Evolutionary conservation across 768 basidiomycete species (phyloP), one percentile per base, ranked within the genome.

Genomic region (Mycena sanguinolenta): DNA sequence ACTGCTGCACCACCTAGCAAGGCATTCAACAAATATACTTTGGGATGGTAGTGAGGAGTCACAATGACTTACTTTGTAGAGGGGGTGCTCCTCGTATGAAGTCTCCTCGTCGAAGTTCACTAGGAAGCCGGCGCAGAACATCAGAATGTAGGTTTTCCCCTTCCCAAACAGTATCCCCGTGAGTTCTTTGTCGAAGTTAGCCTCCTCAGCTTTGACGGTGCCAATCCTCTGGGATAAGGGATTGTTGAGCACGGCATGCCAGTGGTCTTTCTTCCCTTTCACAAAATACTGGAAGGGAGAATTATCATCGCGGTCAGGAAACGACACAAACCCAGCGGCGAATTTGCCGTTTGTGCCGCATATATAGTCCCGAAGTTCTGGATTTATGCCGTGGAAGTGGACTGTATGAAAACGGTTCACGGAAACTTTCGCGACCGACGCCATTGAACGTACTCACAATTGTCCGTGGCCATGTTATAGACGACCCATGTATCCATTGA

Each of bases 121-220:
- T 1, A 61, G 12, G 38, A 68, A 72, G 4, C 71, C 71, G 19
- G 9, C 44, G 0, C 28, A 9, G 52, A 68, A 63, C 38, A 52
- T 23, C 9, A 38, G 3, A 23, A 72, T 63, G 36, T 32, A 23
- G 0, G 55, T 64, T 9, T 57, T 39, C 9, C 63, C 67, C 32
- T 60, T 58, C 21, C 71, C 71, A 32, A 72, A 72, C 3, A 72
- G 44, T 32, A 72, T 63, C 9, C 71, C 71, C 1, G 44, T 67
- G 2, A 72, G 5, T 5, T 19, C 49, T 1, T 17, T 27, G 58
- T 69, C 71, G n/a, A 69, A 65, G 27, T 39, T 30, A 0, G 17
- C 9, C 6, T 60, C 38, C 19, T 62, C 53, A 9, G 21, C 16
- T 17, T 44, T 49, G n/a, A 14, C 17, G 9, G 12, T 25, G 12